These are phyloP conservation scores for Sesbania bispinosa DNA, from an alignment of 306 rosid species.

Conservation along the genomic window DNA sequence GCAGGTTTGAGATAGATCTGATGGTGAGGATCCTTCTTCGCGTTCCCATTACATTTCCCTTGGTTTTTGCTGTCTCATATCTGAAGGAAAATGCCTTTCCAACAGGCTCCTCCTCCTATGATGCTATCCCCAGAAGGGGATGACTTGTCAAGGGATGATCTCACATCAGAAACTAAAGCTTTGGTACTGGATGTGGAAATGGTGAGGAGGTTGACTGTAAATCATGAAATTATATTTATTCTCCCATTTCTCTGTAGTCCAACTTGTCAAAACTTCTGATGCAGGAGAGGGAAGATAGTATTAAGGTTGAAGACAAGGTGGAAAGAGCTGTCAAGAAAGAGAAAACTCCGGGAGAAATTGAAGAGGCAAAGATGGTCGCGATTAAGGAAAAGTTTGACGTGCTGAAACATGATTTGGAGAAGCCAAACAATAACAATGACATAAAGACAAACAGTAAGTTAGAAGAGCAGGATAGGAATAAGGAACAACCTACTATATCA, in stretches of 20 bases:
- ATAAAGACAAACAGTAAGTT: constrained; percentile 13
- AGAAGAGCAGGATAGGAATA: constrained; percentile 30
- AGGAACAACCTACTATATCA: constrained; percentile 26
- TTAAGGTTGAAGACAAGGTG: constrained; percentile 36
- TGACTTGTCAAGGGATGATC: constrained; percentile 31
- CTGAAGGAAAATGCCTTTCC: constrained; percentile 26
- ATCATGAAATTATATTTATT: not conserved
- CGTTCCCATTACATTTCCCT: constrained; percentile 21
- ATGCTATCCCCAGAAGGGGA: constrained; percentile 31
- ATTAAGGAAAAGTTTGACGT: constrained; percentile 33
- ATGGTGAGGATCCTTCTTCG: constrained; percentile 51
- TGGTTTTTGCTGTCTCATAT: constrained; percentile 21
- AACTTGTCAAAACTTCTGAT: constrained; percentile 19
- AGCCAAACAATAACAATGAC: constrained; percentile 27
- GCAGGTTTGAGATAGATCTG: constrained; percentile 59
- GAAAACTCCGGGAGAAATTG: constrained; percentile 23
- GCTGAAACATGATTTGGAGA: constrained; percentile 39
- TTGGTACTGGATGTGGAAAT: constrained; percentile 22
- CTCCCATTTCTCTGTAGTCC: not conserved
- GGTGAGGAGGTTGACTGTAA: constrained; percentile 37
- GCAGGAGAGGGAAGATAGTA: constrained; percentile 35
- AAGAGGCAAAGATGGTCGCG: constrained; percentile 29
- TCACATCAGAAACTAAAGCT: constrained; percentile 31
- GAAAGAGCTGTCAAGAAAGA: constrained; percentile 30
- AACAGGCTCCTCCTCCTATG: constrained; percentile 69